Evolutionary conservation across 371 early-diverging fungal genomes (phyloP).

Genomic region (Blakeslea trispora): DNA sequence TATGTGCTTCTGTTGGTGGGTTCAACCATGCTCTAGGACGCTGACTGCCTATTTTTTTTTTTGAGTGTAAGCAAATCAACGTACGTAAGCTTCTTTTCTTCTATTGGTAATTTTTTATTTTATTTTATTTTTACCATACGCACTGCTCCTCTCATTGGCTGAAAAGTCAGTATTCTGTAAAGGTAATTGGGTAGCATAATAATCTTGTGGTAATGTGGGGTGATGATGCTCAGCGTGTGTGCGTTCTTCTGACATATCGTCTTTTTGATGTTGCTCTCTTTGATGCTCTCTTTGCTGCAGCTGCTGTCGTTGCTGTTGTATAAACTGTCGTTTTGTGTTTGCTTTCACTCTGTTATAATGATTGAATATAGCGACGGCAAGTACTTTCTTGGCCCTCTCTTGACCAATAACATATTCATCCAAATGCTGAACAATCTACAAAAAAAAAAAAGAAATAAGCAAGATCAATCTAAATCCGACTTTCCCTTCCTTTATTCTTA

Average conservation of each 20-base stretch:
- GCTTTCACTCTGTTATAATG: slow-evolving; percentile 84
- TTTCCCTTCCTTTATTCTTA: slow-evolving; percentile 2
- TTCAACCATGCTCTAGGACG: slow-evolving; percentile 36
- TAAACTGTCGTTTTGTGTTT: slow-evolving; percentile 45
- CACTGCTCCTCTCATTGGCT: slow-evolving; percentile 16
- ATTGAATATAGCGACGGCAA: slow-evolving; percentile 87
- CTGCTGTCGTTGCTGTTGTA: slow-evolving; percentile 14
- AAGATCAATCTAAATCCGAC: too few relatives aligned
- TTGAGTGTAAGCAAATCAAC: not conserved
- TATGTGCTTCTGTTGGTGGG: slow-evolving; percentile 32
- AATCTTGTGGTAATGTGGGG: slow-evolving; percentile 28
- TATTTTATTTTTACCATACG: slow-evolving; percentile 10
- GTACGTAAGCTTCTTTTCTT: too few relatives aligned
- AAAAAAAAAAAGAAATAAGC: not conserved
- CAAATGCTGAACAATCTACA: slow-evolving; percentile 78
- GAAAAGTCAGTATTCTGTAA: slow-evolving; percentile 20
- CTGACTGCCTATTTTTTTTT: slow-evolving; percentile 25
- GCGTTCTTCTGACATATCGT: slow-evolving; percentile 8
- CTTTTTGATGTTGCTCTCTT: slow-evolving; percentile 5
- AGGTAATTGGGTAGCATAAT: slow-evolving; percentile 24
- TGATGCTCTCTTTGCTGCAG: slow-evolving; percentile 4
- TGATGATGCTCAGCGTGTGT: slow-evolving; percentile 31
- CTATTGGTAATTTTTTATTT: not conserved
- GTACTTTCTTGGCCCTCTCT: slow-evolving; percentile 78
- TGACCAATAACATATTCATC: slow-evolving; percentile 91